Evolutionary conservation across 495 filamentous ascomycete species (phyloP).

Genomic region (Xanthoparmelia taractica): DNA sequence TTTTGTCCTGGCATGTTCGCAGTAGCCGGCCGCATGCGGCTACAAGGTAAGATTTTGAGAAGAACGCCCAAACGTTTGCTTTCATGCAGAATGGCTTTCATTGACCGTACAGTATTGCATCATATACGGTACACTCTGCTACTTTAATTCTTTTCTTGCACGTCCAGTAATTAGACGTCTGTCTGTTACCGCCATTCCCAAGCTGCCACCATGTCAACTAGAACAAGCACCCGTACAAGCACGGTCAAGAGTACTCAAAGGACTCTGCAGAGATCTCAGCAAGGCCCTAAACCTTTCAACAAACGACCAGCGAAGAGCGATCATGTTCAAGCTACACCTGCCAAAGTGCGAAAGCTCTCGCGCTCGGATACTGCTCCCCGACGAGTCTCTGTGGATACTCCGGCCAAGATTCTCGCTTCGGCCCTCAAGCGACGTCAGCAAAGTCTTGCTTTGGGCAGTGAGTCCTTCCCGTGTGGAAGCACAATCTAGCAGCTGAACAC

Average conservation of each 20-base stretch:
- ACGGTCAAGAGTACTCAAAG: neutral
- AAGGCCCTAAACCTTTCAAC: neutral
- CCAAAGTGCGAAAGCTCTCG: neutral
- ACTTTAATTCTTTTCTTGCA: neutral
- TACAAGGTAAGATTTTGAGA: neutral
- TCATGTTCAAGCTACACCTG: neutral
- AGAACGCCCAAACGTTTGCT: neutral
- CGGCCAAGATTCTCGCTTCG: neutral
- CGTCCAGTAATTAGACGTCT: neutral
- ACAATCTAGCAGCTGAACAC: neutral
- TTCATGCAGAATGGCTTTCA: constrained; percentile 2
- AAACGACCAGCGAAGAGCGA: neutral
- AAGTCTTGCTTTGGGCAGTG: neutral
- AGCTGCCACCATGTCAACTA: neutral
- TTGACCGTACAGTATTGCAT: neutral
- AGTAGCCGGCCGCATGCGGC: neutral
- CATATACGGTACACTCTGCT: neutral
- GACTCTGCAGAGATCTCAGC: neutral
- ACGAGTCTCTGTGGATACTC: neutral
- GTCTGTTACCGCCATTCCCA: neutral
- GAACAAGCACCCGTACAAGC: constrained; percentile 3
- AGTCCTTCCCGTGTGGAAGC: neutral
- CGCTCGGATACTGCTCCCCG: neutral
- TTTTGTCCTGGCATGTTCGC: neutral
- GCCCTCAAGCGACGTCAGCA: neutral